phyloP scores from a whole-genome alignment of 2,329 filamentous ascomycete species.

The Alternaria sp. region DNA sequence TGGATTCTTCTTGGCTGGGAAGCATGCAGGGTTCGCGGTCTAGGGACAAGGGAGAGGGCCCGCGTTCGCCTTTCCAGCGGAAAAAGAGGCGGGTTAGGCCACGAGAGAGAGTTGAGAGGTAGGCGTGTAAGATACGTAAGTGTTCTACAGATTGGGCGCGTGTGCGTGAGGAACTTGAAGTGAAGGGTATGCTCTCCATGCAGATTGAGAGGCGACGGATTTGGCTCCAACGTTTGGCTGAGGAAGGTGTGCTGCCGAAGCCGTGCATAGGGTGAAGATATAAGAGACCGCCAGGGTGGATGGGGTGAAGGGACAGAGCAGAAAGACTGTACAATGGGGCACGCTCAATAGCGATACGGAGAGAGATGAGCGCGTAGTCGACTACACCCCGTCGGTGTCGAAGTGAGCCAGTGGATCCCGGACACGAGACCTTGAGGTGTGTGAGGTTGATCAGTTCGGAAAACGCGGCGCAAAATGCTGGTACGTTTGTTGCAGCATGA shows the following conservation, averaged over 20 bases:
- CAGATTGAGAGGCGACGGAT: conserved; percentile 77
- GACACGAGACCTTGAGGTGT: conserved; percentile 79
- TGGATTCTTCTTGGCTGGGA: conserved; percentile 53
- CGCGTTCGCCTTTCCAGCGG: conserved; percentile 76
- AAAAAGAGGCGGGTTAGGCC: conserved; percentile 76
- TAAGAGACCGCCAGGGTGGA: conserved; percentile 78
- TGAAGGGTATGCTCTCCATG: conserved; percentile 73
- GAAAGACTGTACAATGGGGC: conserved; percentile 70
- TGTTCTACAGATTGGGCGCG: conserved; percentile 72
- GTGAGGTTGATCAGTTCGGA: conserved; percentile 72
- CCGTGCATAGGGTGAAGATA: conserved; percentile 79
- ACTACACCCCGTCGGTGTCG: conserved; percentile 79
- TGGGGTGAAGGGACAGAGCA: conserved; percentile 74
- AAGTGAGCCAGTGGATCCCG: conserved; percentile 71
- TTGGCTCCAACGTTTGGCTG: conserved; percentile 77
- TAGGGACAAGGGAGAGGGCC: conserved; percentile 76
- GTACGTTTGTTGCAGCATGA: conserved; percentile 86
- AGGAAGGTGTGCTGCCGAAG: conserved; percentile 76
- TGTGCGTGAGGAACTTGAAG: conserved; percentile 60
- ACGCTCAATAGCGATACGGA: conserved; percentile 83
- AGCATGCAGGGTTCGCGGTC: conserved; percentile 74
- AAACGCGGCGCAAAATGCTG: conserved; percentile 81
- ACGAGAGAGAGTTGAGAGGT: conserved; percentile 73
- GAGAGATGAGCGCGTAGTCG: conserved; percentile 87
- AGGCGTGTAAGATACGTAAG: conserved; percentile 74